These are phyloP conservation scores for Dentipellis sp. DNA, from an alignment of 768 basidiomycete genomes.

Conservation along the genomic window DNA sequence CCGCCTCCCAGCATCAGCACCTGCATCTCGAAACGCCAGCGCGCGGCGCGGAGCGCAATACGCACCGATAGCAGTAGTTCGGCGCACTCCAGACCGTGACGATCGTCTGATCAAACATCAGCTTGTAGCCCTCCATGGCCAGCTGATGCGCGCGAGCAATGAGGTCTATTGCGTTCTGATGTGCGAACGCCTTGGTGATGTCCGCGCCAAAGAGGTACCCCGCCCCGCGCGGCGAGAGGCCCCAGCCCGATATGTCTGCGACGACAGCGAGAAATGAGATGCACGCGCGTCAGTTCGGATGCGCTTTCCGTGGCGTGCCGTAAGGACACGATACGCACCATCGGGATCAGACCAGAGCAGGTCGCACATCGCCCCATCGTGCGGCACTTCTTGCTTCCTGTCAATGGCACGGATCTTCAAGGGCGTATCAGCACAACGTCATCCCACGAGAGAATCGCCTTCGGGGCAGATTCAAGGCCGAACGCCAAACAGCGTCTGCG, in stretches of 20 bases:
- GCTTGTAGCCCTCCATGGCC: conserved; percentile 95
- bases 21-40: neutral
- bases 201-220: conserved; percentile 93
- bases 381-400: conserved; percentile 94
- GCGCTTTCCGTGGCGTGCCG: neutral
- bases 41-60: conserved; percentile 12
- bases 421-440: neutral
- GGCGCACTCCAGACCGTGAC: conserved; percentile 99
- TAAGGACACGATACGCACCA: conserved; percentile 36
- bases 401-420: conserved; percentile 86
- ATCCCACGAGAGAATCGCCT: neutral
- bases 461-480: neutral
- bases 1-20: neutral
- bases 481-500: neutral
- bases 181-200: conserved; percentile 83
- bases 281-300: neutral
- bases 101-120: conserved; percentile 92
- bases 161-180: conserved; percentile 87
- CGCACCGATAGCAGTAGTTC: conserved; percentile 95
- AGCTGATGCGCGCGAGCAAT: conserved; percentile 97
- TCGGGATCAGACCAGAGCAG: conserved; percentile 99
- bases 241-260: conserved; percentile 88
- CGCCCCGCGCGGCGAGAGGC: conserved; percentile 93
- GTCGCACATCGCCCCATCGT: conserved; percentile 98
- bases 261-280: neutral